These are phyloP conservation scores for Hypholoma fasciculare DNA, from an alignment of 768 basidiomycete species.

Conservation along the genomic window DNA sequence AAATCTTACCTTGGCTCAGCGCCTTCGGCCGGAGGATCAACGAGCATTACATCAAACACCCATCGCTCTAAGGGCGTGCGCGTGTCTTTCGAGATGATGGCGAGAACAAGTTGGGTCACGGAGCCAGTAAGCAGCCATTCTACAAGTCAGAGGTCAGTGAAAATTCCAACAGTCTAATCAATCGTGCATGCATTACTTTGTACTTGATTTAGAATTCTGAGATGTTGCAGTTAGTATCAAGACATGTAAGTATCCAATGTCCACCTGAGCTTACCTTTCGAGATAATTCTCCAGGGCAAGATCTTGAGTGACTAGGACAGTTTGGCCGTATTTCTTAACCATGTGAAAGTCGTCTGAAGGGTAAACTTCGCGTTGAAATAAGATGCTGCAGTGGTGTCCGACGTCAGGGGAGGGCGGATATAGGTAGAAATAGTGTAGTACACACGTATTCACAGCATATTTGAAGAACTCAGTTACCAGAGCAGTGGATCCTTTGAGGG, in stretches of 20 bases:
- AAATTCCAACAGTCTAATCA: not conserved
- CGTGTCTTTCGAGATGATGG: conserved; percentile 94
- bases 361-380: conserved; percentile 96
- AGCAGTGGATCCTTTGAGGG: conserved; percentile 91
- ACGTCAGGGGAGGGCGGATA: conserved; percentile 7
- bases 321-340: conserved; percentile 99
- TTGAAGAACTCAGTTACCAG: conserved; percentile 99
- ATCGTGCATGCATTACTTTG: conserved; percentile 56
- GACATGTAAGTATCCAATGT: not conserved
- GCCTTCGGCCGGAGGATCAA: conserved; percentile 58
- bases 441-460: conserved; percentile 96
- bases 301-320: conserved; percentile 92
- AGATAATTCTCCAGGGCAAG: conserved; percentile 92
- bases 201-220: conserved; percentile 87
- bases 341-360: conserved; percentile 98
- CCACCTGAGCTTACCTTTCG: conserved; percentile 51
- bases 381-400: conserved; percentile 54
- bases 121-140: conserved; percentile 94
- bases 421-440: conserved; percentile 11
- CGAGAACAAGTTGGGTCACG: conserved; percentile 92
- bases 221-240: conserved; percentile 3
- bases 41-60: conserved; percentile 95
- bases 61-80: conserved; percentile 91
- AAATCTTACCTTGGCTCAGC: conserved; percentile 37
- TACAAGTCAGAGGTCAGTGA: conserved; percentile 28